These are phyloP conservation scores for Ophiosphaerella herpotricha DNA, from an alignment of 2,329 filamentous ascomycete genomes.

Conservation along the genomic window DNA sequence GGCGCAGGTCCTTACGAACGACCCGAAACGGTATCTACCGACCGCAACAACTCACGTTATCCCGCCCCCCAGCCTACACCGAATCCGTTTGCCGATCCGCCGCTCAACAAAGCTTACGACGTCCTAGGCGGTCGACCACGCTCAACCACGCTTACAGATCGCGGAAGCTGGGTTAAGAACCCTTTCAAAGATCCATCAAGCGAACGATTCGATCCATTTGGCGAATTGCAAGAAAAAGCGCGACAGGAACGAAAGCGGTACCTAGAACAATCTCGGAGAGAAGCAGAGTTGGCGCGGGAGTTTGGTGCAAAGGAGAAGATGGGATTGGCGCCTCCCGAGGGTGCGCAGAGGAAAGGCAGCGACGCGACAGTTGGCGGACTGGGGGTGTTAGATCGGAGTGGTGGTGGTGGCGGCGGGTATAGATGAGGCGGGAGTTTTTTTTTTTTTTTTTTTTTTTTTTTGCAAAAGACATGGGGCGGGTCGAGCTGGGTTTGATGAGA, in stretches of 20 bases:
- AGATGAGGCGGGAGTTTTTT: slow-evolving; percentile 1
- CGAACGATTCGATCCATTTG: slow-evolving; percentile 45
- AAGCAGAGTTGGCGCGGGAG: slow-evolving; percentile 24
- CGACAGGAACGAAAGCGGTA: slow-evolving; percentile 30
- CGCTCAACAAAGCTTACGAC: slow-evolving; percentile 44
- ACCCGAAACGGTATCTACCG: slow-evolving; percentile 41
- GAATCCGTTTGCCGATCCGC: slow-evolving; percentile 43
- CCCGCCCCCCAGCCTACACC: slow-evolving; percentile 27
- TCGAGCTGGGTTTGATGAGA: too few relatives aligned
- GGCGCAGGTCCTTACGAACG: slow-evolving; percentile 30
- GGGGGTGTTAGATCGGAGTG: slow-evolving; percentile 31
- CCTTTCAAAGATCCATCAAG: slow-evolving; percentile 42
- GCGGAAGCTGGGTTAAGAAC: slow-evolving; percentile 40
- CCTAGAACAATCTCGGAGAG: slow-evolving; percentile 27
- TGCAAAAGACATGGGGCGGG: too few relatives aligned
- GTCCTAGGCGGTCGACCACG: slow-evolving; percentile 37
- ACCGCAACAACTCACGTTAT: slow-evolving; percentile 25
- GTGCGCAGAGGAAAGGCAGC: slow-evolving; percentile 26
- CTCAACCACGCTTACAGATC: slow-evolving; percentile 41
- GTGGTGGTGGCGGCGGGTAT: slow-evolving; percentile 9
- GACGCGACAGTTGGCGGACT: slow-evolving; percentile 29
- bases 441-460: neutral
- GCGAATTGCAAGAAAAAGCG: slow-evolving; percentile 41
- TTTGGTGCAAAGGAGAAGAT: slow-evolving; percentile 34
- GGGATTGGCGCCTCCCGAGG: slow-evolving; percentile 24